phyloP scores from a whole-genome alignment of 306 rosid species.

The Ammopiptanthus mongolicus region DNA sequence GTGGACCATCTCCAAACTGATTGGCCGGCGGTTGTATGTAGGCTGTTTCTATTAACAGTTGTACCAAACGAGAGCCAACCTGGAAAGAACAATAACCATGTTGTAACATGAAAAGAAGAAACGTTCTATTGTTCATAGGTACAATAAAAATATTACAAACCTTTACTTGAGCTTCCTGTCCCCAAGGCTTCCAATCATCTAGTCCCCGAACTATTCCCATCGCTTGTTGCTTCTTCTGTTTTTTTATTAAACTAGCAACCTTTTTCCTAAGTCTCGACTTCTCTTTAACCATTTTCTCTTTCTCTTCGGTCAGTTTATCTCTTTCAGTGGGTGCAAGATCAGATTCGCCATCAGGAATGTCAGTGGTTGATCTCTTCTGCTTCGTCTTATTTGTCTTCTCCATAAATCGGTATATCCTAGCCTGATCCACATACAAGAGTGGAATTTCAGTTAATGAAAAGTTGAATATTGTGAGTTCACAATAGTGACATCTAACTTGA shows the following conservation, averaged over 20 bases:
- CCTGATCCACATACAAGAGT: slow-evolving; percentile 46
- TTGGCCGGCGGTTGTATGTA: slow-evolving; percentile 79
- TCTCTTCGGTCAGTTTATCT: slow-evolving; percentile 24
- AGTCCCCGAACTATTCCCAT: slow-evolving; percentile 45
- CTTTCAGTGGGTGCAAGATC: slow-evolving; percentile 27
- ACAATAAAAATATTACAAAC: slow-evolving; percentile 44
- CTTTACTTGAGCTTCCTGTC: slow-evolving; percentile 87
- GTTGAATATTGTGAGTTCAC: background rate
- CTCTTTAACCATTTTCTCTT: slow-evolving; percentile 29
- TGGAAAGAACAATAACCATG: slow-evolving; percentile 35
- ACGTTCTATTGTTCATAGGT: background rate
- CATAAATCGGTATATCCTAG: slow-evolving; percentile 60
- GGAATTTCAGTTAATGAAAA: slow-evolving; percentile 10
- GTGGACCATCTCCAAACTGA: slow-evolving; percentile 69
- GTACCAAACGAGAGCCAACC: slow-evolving; percentile 78
- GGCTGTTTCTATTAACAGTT: slow-evolving; percentile 76
- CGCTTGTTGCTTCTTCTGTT: slow-evolving; percentile 58
- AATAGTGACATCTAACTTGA: background rate
- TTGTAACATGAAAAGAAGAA: slow-evolving; percentile 11
- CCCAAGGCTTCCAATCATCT: slow-evolving; percentile 80
- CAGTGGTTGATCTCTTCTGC: slow-evolving; percentile 29
- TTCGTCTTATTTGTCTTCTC: slow-evolving; percentile 47
- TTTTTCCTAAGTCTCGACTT: slow-evolving; percentile 41
- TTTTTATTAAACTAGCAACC: slow-evolving; percentile 53
- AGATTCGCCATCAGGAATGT: slow-evolving; percentile 34